Evolutionary conservation across 2,329 filamentous ascomycete species (phyloP), one percentile per base, ranked within the genome.

Genomic region (Westerdykella aurantiaca): DNA sequence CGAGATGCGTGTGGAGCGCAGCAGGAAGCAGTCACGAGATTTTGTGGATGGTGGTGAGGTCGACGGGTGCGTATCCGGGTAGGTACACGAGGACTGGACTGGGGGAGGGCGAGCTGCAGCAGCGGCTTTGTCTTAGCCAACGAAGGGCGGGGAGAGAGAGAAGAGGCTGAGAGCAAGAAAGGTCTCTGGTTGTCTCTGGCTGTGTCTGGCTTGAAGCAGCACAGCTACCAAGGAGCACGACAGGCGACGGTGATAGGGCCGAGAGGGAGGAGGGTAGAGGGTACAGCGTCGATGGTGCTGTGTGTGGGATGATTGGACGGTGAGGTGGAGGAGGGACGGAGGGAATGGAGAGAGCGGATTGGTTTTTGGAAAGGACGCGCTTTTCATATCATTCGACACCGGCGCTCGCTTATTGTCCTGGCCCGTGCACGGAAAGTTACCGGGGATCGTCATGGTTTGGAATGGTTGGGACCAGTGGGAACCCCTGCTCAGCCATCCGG

Each of bases 1-100:
- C 33, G 33, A 35, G 3, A 22, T 5, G 12, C 14, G 38, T 23
- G 38, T 22, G 38, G 9, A 18, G 59, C 61, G 63, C 63, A 63
- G 60, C 46, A 38, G 49, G 47, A 25, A 41, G 46, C 47, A 53
- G 60, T 67, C 63, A 66, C 63, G 63, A 60, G 62, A 60, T 29
- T 29, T 29, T 61, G 57, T 52, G 52, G 52, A 44, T 48, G 53
- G 56, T 58, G 51, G 50, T 57, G 54, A 53, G 49, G 49, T 47
- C n/a, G n/a, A n/a, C n/a, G n/a, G n/a, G n/a, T 50, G 50, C 44
- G 23, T n/a, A n/a, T n/a, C n/a, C n/a, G n/a, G n/a, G n/a, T n/a
- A n/a, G n/a, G n/a, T 41, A 25, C 34, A 39, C 17, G 34, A 13
- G 37, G 40, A 40, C 14, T 42, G 21, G 38, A 9, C 10, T 18